These are phyloP conservation scores for Aspergillus mulundensis DNA, from an alignment of 495 filamentous ascomycete species.

Conservation along the genomic window DNA sequence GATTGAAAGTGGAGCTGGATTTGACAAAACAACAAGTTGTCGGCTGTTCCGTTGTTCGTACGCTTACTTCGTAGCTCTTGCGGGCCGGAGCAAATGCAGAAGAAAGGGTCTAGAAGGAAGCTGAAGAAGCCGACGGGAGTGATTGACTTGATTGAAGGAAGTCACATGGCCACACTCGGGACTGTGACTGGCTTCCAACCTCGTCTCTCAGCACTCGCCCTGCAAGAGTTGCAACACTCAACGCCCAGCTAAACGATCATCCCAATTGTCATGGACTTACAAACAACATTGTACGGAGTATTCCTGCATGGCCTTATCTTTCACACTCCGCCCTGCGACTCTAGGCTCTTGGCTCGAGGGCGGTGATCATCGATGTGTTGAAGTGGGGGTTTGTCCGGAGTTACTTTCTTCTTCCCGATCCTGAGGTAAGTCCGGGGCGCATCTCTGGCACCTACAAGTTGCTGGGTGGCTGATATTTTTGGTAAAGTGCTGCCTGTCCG, in stretches of 20 bases:
- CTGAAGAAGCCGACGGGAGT: background rate
- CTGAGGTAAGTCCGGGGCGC: background rate
- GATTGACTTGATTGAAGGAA: too few relatives aligned
- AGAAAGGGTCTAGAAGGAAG: background rate
- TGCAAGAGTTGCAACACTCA: background rate
- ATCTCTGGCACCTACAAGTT: background rate
- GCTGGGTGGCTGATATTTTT: slow-evolving; percentile 1
- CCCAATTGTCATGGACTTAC: background rate
- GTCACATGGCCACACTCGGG: background rate
- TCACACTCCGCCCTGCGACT: background rate
- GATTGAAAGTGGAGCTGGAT: background rate
- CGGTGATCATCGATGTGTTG: background rate
- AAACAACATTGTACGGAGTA: background rate
- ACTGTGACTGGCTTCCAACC: background rate
- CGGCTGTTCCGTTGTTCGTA: too few relatives aligned
- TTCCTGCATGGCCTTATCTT: background rate
- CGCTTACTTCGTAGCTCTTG: too few relatives aligned
- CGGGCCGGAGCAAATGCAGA: background rate
- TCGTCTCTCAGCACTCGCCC: background rate
- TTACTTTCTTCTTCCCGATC: background rate
- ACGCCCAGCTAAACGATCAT: background rate
- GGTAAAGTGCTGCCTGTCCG: slow-evolving; percentile 1
- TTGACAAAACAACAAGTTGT: too few relatives aligned
- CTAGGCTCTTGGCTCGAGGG: background rate
- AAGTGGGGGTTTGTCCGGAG: background rate